phyloP scores from a whole-genome alignment of 352 stramenopile genomes.

The Lagenidium giganteum region DNA sequence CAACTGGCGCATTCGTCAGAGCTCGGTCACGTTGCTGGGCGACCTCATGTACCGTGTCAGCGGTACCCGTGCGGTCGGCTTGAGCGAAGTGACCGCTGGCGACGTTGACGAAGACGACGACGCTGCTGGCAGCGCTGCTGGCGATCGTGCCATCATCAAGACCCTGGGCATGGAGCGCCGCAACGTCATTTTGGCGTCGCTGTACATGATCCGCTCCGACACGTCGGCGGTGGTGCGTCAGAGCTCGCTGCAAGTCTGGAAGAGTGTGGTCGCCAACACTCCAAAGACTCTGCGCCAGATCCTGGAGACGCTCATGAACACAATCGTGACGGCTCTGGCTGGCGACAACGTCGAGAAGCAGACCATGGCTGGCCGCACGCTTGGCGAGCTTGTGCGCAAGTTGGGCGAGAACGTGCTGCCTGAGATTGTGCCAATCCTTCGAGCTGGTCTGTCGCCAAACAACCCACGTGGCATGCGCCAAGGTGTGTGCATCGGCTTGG shows the following conservation, averaged over 20 bases:
- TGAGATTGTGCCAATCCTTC: constrained; percentile 97
- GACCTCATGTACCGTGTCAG: constrained; percentile 97
- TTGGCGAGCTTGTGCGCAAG: constrained; percentile 99
- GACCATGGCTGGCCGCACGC: constrained; percentile 87
- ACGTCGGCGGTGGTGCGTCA: constrained; percentile 95
- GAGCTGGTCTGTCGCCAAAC: constrained; percentile 83
- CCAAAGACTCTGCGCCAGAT: constrained; percentile 97
- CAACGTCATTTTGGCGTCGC: constrained; percentile 94
- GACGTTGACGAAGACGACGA: constrained; percentile 86
- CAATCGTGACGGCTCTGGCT: constrained; percentile 95
- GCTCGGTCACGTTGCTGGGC: constrained; percentile 95
- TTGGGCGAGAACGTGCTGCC: constrained; percentile 98
- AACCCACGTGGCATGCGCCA: constrained; percentile 75
- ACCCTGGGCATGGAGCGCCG: constrained; percentile 92
- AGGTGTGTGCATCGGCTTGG: constrained; percentile 97
- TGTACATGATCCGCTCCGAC: constrained; percentile 99
- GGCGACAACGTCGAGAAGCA: constrained; percentile 87
- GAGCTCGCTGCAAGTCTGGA: constrained; percentile 97
- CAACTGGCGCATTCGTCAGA: constrained; percentile 98
- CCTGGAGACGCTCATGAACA: constrained; percentile 93
- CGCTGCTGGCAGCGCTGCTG: constrained; percentile 71
- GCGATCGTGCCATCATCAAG: constrained; percentile 85
- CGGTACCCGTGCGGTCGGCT: constrained; percentile 90
- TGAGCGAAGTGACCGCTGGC: constrained; percentile 34
- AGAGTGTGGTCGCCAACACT: constrained; percentile 98